These are phyloP conservation scores for Colletotrichum endophyticum DNA, from an alignment of 2,329 filamentous ascomycete genomes.

Conservation along the genomic window DNA sequence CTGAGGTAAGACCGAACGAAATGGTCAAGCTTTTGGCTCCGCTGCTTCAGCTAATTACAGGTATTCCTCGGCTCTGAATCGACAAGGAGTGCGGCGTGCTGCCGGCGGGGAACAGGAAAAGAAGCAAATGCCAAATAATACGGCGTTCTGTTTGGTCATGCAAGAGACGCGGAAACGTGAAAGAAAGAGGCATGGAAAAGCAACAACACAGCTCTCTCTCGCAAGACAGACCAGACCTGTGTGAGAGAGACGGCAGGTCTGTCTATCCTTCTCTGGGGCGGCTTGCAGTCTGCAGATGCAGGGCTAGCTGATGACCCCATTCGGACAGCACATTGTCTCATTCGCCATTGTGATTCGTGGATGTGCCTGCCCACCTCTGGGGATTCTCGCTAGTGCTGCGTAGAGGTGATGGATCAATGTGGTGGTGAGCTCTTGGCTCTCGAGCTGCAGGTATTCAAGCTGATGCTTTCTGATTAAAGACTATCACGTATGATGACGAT, in stretches of 20 bases:
- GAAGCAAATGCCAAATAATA: neutral
- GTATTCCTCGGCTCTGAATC: neutral
- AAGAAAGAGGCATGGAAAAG: neutral
- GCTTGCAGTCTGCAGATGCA: neutral
- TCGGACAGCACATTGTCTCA: slow-evolving; percentile 4
- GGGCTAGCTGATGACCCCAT: neutral
- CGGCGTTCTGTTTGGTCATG: neutral
- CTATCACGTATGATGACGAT: neutral
- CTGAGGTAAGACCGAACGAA: neutral
- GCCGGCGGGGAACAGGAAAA: neutral
- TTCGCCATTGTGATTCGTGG: neutral
- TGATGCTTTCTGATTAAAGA: neutral
- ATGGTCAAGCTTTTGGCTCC: neutral
- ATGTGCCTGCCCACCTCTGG: neutral
- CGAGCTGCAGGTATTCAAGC: neutral
- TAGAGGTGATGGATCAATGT: neutral
- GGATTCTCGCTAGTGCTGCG: neutral
- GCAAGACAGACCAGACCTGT: neutral
- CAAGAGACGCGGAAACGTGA: neutral
- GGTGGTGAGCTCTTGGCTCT: neutral
- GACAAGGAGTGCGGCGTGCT: neutral
- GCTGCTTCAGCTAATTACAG: neutral
- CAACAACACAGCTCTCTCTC: neutral
- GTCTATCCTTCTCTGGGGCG: neutral
- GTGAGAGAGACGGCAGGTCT: neutral